A percentile compares a stretch with the other conserved stretches of the same genome.
Conservation (phyloP, 805 yeast genomes). For the Teunomyces aglyptinius region DNA sequence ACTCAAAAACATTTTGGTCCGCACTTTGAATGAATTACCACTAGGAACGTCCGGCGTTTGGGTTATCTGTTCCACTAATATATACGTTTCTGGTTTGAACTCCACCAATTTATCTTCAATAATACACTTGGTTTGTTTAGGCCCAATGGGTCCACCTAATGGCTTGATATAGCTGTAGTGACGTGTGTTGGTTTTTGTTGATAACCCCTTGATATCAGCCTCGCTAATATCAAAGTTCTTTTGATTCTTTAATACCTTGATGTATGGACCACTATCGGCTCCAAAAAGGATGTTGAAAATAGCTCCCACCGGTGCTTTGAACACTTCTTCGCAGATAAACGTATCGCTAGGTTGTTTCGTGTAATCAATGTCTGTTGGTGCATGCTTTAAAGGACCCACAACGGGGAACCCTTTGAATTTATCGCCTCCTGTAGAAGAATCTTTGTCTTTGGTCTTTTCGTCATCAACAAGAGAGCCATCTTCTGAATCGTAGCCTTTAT, state of each 20-base stretch:
- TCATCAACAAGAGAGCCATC: background rate
- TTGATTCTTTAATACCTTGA: constrained; percentile 33
- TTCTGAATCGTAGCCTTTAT: background rate
- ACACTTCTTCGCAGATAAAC: constrained; percentile 50
- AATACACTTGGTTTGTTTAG: constrained; percentile 80
- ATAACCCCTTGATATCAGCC: constrained; percentile 29
- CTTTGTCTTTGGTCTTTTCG: constrained; percentile 3
- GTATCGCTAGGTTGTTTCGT: constrained; percentile 51
- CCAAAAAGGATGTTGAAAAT: constrained; percentile 74
- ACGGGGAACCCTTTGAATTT: constrained; percentile 40
- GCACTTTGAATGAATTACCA: constrained; percentile 76
- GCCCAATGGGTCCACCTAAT: constrained; percentile 81
- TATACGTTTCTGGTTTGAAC: constrained; percentile 49
- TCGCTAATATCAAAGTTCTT: constrained; percentile 25
- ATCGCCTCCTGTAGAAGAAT: constrained; percentile 11
- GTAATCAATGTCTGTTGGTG: constrained; percentile 50
- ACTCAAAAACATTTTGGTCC: constrained; percentile 65
- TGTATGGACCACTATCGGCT: constrained; percentile 40
- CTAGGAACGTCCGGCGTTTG: constrained; percentile 94
- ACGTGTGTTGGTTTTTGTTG: constrained; percentile 44
- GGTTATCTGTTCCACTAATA: constrained; percentile 62
- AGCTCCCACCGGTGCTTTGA: constrained; percentile 75
- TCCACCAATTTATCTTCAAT: constrained; percentile 53
- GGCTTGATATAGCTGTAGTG: constrained; percentile 69
- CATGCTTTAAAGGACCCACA: constrained; percentile 66